Evolutionary conservation across 179 eudicot genomes (phyloP).

Genomic region (Pouteria campechiana): DNA sequence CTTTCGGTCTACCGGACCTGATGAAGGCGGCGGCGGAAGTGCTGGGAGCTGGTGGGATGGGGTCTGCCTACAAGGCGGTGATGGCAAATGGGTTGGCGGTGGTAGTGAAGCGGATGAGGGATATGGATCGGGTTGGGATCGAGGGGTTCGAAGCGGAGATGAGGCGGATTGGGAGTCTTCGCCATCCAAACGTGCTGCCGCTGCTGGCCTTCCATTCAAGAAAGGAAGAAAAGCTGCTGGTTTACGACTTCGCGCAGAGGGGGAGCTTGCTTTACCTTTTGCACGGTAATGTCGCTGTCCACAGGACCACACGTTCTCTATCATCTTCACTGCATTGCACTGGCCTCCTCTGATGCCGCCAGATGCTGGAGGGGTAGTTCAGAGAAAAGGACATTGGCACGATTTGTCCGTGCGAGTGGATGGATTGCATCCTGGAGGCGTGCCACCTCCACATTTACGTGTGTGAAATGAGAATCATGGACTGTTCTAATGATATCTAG

Average conservation of each 20-base stretch:
- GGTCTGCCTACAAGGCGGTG: slow-evolving; percentile 75
- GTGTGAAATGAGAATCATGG: too few relatives aligned
- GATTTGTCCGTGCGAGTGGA: too few relatives aligned
- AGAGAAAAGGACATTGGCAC: too few relatives aligned
- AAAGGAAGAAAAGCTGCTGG: slow-evolving; percentile 80
- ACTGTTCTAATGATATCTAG: too few relatives aligned
- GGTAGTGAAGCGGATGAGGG: slow-evolving; percentile 73
- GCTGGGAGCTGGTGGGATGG: slow-evolving; percentile 60
- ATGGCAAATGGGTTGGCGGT: slow-evolving; percentile 62
- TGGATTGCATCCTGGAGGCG: too few relatives aligned
- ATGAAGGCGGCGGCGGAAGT: slow-evolving; percentile 93
- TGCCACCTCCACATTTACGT: too few relatives aligned
- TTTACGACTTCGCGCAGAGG: slow-evolving; percentile 49
- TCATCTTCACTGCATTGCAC: not conserved
- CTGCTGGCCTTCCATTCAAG: slow-evolving; percentile 67
- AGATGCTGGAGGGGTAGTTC: too few relatives aligned
- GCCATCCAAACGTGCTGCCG: slow-evolving; percentile 53
- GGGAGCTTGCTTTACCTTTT: slow-evolving; percentile 64
- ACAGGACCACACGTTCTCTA: not conserved
- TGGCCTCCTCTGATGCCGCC: too few relatives aligned
- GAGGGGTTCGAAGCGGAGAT: slow-evolving; percentile 61
- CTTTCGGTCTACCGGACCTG: slow-evolving; percentile 62
- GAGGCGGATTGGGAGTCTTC: slow-evolving; percentile 39
- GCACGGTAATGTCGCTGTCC: slow-evolving; percentile 43
- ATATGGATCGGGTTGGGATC: slow-evolving; percentile 47